Conservation (phyloP, 2,329 filamentous ascomycete species). For the Cryphonectria parasitica region DNA sequence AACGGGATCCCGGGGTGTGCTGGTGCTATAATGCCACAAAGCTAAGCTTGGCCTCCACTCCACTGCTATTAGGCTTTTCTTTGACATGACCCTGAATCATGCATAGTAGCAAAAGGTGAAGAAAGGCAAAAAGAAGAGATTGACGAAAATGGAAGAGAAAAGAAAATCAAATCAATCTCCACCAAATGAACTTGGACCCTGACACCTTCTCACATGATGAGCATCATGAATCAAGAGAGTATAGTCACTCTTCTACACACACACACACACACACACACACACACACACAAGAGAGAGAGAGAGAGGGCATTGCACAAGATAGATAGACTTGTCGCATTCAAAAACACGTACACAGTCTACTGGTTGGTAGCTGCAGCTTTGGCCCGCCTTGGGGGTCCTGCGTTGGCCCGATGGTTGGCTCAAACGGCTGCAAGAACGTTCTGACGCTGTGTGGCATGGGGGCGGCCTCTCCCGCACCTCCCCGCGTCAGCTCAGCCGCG, state of each 20-base stretch:
- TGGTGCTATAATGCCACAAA: not conserved
- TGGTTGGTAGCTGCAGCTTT: too few relatives aligned
- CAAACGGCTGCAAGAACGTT: not conserved
- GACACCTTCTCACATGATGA: not conserved
- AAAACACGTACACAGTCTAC: too few relatives aligned
- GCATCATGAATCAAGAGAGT: not conserved
- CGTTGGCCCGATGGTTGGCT: not conserved
- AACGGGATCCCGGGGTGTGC: not conserved
- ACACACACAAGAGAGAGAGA: too few relatives aligned
- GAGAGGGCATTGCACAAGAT: too few relatives aligned
- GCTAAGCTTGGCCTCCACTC: not conserved
- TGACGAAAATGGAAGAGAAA: not conserved
- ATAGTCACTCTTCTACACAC: too few relatives aligned
- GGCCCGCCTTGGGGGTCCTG: too few relatives aligned
- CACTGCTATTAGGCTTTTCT: not conserved
- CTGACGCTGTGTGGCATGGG: not conserved
- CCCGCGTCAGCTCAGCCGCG: not conserved
- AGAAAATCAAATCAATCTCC: not conserved
- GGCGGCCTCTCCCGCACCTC: constrained; percentile 1
- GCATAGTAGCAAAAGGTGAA: not conserved
- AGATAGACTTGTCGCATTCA: too few relatives aligned
- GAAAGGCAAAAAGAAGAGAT: not conserved
- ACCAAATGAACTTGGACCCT: not conserved
- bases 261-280: too few relatives aligned
- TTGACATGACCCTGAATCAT: not conserved